Conservation (phyloP, 805 yeast species). For the Kluyveromyces nonfermentans region DNA sequence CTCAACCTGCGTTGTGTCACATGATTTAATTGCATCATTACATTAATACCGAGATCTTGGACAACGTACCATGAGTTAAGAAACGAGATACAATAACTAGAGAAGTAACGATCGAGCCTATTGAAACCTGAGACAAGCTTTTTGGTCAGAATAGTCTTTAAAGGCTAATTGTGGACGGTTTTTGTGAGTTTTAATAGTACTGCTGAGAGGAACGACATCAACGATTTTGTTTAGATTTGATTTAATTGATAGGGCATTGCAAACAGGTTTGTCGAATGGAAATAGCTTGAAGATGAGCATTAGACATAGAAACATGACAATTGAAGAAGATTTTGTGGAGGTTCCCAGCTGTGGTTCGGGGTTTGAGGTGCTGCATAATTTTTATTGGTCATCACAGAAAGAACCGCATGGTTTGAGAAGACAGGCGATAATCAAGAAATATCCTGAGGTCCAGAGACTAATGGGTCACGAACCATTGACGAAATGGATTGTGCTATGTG, state of each 20-base stretch:
- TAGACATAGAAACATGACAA: conserved; percentile 9
- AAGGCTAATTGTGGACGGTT: too few relatives aligned
- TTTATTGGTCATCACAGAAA: conserved; percentile 72
- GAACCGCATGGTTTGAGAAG: conserved; percentile 79
- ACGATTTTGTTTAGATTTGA: neutral
- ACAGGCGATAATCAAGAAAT: conserved; percentile 57
- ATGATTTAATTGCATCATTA: too few relatives aligned
- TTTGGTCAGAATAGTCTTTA: too few relatives aligned
- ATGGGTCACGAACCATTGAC: conserved; percentile 84
- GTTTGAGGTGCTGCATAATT: conserved; percentile 42
- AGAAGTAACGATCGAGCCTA: too few relatives aligned
- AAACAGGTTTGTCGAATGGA: neutral
- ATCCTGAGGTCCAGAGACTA: conserved; percentile 72
- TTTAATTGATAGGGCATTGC: neutral
- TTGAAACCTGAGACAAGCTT: too few relatives aligned
- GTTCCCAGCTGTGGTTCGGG: conserved; percentile 28
- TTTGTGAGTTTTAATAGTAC: too few relatives aligned
- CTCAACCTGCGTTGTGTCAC: too few relatives aligned
- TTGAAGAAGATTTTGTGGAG: conserved; percentile 7
- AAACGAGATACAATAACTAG: too few relatives aligned
- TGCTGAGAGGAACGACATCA: neutral
- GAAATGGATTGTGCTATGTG: conserved; percentile 59
- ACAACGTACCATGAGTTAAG: too few relatives aligned
- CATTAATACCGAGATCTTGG: too few relatives aligned
- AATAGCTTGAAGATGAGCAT: conserved; percentile 4